Percentiles rank a stretch among this genome's conserved stretches.
Conservation (phyloP, 805 yeast genomes). For the Lipomyces lipofer region DNA sequence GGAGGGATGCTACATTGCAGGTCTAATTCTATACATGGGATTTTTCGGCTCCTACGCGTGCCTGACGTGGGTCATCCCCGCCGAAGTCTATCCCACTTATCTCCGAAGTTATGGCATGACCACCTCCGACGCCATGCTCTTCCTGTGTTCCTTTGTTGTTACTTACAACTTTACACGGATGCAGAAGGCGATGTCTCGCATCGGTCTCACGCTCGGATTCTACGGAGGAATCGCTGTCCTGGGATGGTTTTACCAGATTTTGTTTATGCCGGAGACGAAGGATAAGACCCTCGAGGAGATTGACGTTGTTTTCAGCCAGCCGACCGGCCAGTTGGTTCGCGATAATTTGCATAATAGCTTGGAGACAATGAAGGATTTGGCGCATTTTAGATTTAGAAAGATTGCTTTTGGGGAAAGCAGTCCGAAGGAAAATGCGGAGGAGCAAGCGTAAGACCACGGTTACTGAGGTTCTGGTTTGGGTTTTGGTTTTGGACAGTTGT, state of each 20-base stretch:
- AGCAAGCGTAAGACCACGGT: background rate
- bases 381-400: slow-evolving; percentile 4
- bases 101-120: slow-evolving; percentile 69
- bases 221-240: slow-evolving; percentile 66
- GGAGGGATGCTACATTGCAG: slow-evolving; percentile 61
- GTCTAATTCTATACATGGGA: slow-evolving; percentile 62
- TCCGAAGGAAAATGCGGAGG: background rate
- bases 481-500: too few relatives aligned
- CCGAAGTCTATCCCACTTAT: slow-evolving; percentile 61
- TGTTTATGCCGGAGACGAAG: slow-evolving; percentile 58
- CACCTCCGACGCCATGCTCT: slow-evolving; percentile 54
- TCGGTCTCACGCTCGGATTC: slow-evolving; percentile 65
- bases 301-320: slow-evolving; percentile 38
- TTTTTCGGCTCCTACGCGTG: slow-evolving; percentile 69
- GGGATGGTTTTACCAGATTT: slow-evolving; percentile 40
- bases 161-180: slow-evolving; percentile 63
- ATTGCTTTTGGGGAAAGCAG: background rate
- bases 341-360: background rate
- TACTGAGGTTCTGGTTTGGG: too few relatives aligned
- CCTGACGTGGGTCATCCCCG: slow-evolving; percentile 68
- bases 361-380: slow-evolving; percentile 4
- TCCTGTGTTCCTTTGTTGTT: slow-evolving; percentile 60
- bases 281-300: slow-evolving; percentile 62
- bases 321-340: slow-evolving; percentile 3
- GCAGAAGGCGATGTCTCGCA: slow-evolving; percentile 57